Evolutionary conservation across 768 basidiomycete genomes (phyloP).

Genomic region (Phylloporus arenicola): DNA sequence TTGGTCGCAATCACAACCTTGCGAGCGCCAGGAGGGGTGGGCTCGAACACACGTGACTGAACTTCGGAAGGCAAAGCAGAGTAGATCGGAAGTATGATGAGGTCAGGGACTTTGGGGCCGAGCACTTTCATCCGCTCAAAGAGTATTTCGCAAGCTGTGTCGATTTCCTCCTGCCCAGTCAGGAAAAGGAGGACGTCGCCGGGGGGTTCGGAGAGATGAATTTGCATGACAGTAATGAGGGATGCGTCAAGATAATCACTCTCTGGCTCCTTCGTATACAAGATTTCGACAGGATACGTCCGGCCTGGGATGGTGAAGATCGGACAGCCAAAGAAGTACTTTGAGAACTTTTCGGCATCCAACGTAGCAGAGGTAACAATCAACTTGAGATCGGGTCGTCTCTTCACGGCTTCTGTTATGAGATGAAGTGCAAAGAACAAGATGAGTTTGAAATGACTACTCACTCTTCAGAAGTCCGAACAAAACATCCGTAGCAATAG

Average conservation of each 20-base stretch:
- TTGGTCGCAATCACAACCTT: conserved; percentile 99
- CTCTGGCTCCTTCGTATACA: conserved; percentile 99
- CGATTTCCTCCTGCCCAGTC: conserved; percentile 98
- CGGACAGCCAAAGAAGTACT: conserved; percentile 97
- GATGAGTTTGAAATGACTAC: conserved; percentile 5
- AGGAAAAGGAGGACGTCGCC: conserved; percentile 96
- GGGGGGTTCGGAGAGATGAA: conserved; percentile 95
- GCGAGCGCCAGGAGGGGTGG: conserved; percentile 97
- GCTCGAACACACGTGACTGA: conserved; percentile 96
- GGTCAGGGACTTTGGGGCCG: conserved; percentile 94
- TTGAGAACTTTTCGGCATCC: conserved; percentile 99
- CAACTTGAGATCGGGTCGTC: conserved; percentile 91
- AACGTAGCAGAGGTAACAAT: conserved; percentile 98
- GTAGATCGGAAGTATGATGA: conserved; percentile 95
- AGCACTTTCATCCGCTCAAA: conserved; percentile 99
- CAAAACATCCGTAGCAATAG: conserved; percentile 96
- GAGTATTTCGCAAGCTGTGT: conserved; percentile 94
- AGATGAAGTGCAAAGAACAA: conserved; percentile 9
- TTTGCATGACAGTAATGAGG: conserved; percentile 98
- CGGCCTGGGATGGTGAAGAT: conserved; percentile 99
- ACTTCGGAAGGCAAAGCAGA: conserved; percentile 97
- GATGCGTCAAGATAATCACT: conserved; percentile 96
- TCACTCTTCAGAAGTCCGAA: conserved; percentile 83
- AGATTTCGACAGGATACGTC: conserved; percentile 92
- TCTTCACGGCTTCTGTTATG: conserved; percentile 81